Percentiles rank a stretch among this genome's conserved stretches.
Evolutionary conservation across 768 basidiomycete genomes (phyloP).

Genomic region (Exidia glandulosa): DNA sequence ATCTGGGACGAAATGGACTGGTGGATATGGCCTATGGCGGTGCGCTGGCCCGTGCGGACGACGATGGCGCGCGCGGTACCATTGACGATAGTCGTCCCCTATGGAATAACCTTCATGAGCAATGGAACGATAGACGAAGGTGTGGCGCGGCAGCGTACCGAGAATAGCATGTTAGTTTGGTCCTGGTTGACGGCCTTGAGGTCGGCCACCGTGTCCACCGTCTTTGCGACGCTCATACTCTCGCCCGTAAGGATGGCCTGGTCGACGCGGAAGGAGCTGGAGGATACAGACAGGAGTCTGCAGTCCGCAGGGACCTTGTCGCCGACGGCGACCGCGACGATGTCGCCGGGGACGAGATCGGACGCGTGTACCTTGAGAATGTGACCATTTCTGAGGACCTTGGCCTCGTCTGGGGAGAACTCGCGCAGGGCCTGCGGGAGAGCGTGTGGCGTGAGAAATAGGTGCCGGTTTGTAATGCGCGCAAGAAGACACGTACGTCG

Average conservation of each 20-base stretch:
- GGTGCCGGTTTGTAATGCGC: background rate
- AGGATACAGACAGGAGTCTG: slow-evolving; percentile 77
- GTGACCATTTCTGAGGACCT: slow-evolving; percentile 67
- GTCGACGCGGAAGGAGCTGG: slow-evolving; percentile 88
- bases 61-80: slow-evolving; percentile 84
- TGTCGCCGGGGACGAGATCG: slow-evolving; percentile 90
- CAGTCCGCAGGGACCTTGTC: slow-evolving; percentile 96
- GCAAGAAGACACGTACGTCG: slow-evolving; percentile 52
- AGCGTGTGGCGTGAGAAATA: background rate
- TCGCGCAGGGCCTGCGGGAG: slow-evolving; percentile 75
- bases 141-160: slow-evolving; percentile 47
- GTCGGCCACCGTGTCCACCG: slow-evolving; percentile 55
- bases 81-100: slow-evolving; percentile 96
- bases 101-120: slow-evolving; percentile 1
- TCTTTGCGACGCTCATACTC: slow-evolving; percentile 81
- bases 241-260: slow-evolving; percentile 97
- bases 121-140: background rate
- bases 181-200: slow-evolving; percentile 87
- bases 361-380: slow-evolving; percentile 68
- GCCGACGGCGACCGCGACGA: slow-evolving; percentile 83
- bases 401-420: slow-evolving; percentile 95
- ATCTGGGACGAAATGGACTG: slow-evolving; percentile 91
- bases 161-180: slow-evolving; percentile 94
- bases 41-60: slow-evolving; percentile 71
- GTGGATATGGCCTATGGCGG: slow-evolving; percentile 96